A percentile compares a stretch with the other conserved stretches of the same genome.
phyloP scores from a whole-genome alignment of 2,329 filamentous ascomycete genomes.

The Aspergillus pseudoterreus region DNA sequence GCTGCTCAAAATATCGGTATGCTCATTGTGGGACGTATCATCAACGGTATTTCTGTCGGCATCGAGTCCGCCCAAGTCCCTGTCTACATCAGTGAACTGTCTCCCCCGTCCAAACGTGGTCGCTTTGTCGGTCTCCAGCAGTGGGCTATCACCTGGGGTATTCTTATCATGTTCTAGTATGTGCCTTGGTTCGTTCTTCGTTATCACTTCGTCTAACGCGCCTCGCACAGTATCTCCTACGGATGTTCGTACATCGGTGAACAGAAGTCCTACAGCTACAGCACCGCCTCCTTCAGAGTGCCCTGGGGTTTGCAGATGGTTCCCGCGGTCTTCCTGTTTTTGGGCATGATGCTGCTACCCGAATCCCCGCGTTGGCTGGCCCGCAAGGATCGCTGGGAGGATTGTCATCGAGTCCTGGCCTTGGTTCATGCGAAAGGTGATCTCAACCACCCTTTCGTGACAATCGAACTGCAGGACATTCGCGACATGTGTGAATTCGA shows the following conservation, averaged over 20 bases:
- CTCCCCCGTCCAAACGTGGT: conserved; percentile 52
- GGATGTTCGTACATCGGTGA: conserved; percentile 61
- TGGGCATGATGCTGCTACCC: conserved; percentile 52
- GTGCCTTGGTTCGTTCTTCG: not conserved
- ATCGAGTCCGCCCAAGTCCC: conserved; percentile 69
- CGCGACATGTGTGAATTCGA: conserved; percentile 71
- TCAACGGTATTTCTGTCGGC: conserved; percentile 69
- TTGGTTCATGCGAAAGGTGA: conserved; percentile 65
- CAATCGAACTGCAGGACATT: conserved; percentile 67
- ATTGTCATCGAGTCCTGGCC: conserved; percentile 46
- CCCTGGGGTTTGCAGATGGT: conserved; percentile 65
- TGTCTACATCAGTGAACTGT: conserved; percentile 67
- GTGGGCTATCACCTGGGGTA: conserved; percentile 71
- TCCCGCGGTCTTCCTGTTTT: conserved; percentile 55
- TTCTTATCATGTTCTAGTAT: conserved; percentile 65
- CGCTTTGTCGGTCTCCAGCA: conserved; percentile 70
- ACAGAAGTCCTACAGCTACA: conserved; percentile 20
- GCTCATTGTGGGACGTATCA: conserved; percentile 65
- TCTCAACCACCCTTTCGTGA: conserved; percentile 61
- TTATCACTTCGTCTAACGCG: not conserved
- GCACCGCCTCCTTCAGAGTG: conserved; percentile 56
- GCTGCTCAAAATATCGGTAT: conserved; percentile 62
- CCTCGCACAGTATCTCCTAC: conserved; percentile 47
- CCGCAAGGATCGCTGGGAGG: conserved; percentile 59
- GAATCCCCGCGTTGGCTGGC: conserved; percentile 63